Percentiles rank a stretch among this genome's conserved stretches.
These are phyloP conservation scores for Fusarium sp. DNA, from an alignment of 2,329 filamentous ascomycete species.

Conservation along the genomic window DNA sequence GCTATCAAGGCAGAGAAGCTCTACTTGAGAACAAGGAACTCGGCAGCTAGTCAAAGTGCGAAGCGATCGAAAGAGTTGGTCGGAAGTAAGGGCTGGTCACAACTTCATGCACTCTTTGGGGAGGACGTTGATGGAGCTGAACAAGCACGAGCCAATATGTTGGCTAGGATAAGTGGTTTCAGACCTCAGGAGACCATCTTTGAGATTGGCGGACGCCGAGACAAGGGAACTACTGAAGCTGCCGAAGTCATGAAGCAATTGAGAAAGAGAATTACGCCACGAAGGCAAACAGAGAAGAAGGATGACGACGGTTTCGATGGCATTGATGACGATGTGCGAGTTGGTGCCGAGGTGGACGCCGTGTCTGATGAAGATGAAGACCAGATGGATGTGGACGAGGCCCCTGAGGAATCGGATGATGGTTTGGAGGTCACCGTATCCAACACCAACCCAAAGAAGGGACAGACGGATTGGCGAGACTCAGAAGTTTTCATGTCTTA, in stretches of 20 bases:
- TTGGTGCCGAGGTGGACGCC: slow-evolving; percentile 49
- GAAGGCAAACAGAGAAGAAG: slow-evolving; percentile 54
- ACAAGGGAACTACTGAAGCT: slow-evolving; percentile 70
- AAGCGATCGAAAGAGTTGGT: slow-evolving; percentile 85
- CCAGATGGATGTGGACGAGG: slow-evolving; percentile 51
- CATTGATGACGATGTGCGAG: slow-evolving; percentile 42
- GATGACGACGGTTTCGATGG: slow-evolving; percentile 50
- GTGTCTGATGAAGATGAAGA: slow-evolving; percentile 42
- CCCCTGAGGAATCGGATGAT: slow-evolving; percentile 66
- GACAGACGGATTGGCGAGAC: slow-evolving; percentile 77
- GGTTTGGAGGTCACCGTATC: slow-evolving; percentile 77
- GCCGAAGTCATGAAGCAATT: slow-evolving; percentile 80
- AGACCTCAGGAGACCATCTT: slow-evolving; percentile 96
- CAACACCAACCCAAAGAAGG: slow-evolving; percentile 63
- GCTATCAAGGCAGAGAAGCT: slow-evolving; percentile 90
- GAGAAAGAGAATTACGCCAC: slow-evolving; percentile 73
- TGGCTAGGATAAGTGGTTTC: slow-evolving; percentile 88
- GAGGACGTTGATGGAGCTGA: slow-evolving; percentile 72
- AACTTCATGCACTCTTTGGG: slow-evolving; percentile 84
- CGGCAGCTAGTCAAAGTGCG: slow-evolving; percentile 89
- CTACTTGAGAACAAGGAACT: slow-evolving; percentile 88
- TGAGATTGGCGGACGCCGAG: slow-evolving; percentile 82
- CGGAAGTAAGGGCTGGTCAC: slow-evolving; percentile 72
- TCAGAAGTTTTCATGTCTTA: slow-evolving; percentile 97
- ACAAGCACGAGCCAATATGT: slow-evolving; percentile 81